These are phyloP conservation scores for Neofusicoccum cordaticola DNA, from an alignment of 2,329 filamentous ascomycete genomes.

Conservation along the genomic window DNA sequence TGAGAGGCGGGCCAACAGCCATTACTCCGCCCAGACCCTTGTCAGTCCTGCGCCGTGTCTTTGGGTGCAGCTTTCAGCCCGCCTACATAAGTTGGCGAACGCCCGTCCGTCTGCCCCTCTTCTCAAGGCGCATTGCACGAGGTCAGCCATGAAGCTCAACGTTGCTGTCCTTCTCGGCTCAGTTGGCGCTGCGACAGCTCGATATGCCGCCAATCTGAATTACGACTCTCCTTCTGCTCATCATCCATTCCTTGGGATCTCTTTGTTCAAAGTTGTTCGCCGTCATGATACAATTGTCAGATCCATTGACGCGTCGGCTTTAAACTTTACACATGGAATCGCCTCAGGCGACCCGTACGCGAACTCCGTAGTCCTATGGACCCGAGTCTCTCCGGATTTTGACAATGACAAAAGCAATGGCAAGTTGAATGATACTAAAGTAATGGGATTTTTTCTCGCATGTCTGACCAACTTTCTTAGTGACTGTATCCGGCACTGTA, in stretches of 20 bases:
- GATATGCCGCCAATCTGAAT: slow-evolving; percentile 53
- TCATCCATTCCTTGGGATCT: slow-evolving; percentile 60
- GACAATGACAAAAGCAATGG: slow-evolving; percentile 32
- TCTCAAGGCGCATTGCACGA: neutral
- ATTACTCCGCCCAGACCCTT: neutral
- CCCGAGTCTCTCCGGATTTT: slow-evolving; percentile 34
- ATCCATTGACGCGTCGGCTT: slow-evolving; percentile 38
- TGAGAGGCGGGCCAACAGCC: neutral
- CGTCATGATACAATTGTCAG: slow-evolving; percentile 44
- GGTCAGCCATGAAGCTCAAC: neutral
- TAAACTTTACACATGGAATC: slow-evolving; percentile 63
- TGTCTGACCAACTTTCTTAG: neutral
- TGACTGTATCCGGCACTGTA: slow-evolving; percentile 52
- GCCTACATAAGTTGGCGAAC: neutral
- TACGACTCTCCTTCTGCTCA: slow-evolving; percentile 63
- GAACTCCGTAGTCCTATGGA: slow-evolving; percentile 43
- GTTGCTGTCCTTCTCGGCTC: neutral
- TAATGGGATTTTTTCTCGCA: neutral
- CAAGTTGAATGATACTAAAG: neutral
- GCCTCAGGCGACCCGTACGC: slow-evolving; percentile 39
- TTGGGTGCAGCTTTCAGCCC: neutral
- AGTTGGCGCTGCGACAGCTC: neutral
- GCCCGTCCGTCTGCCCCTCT: neutral
- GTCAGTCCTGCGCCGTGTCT: slow-evolving; percentile 2
- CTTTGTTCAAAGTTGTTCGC: slow-evolving; percentile 57